These are phyloP conservation scores for Mucor sp. DNA, from an alignment of 371 early-diverging fungal genomes.

Conservation along the genomic window DNA sequence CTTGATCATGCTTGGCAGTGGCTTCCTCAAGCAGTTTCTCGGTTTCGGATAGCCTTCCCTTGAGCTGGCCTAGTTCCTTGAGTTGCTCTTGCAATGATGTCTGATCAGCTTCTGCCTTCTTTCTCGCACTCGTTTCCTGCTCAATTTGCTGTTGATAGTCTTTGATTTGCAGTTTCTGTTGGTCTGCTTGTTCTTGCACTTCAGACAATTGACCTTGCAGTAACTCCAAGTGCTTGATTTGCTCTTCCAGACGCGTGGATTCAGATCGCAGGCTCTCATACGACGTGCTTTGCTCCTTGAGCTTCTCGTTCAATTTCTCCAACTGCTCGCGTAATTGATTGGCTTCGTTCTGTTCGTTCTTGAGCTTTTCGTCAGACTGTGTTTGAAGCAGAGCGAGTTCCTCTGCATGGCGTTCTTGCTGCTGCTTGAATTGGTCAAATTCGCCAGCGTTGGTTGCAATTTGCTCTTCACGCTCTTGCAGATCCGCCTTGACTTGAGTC, in stretches of 20 bases:
- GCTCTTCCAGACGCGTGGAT: slow-evolving; percentile 3
- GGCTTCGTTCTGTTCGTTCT: slow-evolving; percentile 12
- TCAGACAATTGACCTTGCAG: slow-evolving; percentile 6
- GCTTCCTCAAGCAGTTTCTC: not conserved
- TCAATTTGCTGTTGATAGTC: not conserved
- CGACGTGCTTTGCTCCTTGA: not conserved
- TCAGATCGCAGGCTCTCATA: not conserved
- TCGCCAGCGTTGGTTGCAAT: slow-evolving; percentile 6
- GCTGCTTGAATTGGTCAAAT: slow-evolving; percentile 13
- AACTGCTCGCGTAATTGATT: slow-evolving; percentile 15
- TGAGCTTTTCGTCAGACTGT: slow-evolving; percentile 13
- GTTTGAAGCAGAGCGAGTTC: not conserved
- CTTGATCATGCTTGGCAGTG: not conserved
- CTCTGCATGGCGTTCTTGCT: slow-evolving; percentile 15
- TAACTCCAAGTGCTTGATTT: not conserved
- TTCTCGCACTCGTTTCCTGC: not conserved
- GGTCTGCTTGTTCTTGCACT: slow-evolving; percentile 9
- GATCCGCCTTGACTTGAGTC: not conserved
- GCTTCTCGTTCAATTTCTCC: not conserved
- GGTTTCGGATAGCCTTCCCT: not conserved
- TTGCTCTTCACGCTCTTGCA: slow-evolving; percentile 8
- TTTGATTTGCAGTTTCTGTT: not conserved
- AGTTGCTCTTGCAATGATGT: not conserved
- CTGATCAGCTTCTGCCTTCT: not conserved
- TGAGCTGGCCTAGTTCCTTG: not conserved